Percentiles rank a stretch among this genome's conserved stretches.
These are phyloP conservation scores for Thermothelomyces thermophilus DNA, from an alignment of 2,329 filamentous ascomycete genomes.

Conservation along the genomic window DNA sequence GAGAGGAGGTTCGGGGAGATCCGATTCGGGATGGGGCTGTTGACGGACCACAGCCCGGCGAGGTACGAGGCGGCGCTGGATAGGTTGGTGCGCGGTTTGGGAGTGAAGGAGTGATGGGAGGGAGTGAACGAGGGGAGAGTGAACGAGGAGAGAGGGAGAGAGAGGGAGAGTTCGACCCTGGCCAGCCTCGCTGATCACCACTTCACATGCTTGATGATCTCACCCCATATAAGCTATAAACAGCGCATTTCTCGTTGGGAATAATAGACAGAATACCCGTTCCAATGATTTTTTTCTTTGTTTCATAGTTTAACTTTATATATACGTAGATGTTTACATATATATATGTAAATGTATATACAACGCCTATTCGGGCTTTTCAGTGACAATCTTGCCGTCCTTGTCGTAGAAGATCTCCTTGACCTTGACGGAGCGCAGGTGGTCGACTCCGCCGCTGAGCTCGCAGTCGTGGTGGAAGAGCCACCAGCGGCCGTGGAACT, in stretches of 20 bases:
- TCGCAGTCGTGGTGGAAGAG: conserved; percentile 72
- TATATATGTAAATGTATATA: background rate
- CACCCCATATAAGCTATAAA: too few relatives aligned
- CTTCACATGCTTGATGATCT: too few relatives aligned
- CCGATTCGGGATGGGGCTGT: conserved; percentile 64
- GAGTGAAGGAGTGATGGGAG: background rate
- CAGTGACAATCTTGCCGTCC: conserved; percentile 52
- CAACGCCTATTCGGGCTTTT: conserved; percentile 29
- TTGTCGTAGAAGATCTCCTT: conserved; percentile 67
- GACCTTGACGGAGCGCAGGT: conserved; percentile 67
- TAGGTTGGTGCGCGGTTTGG: conserved; percentile 47
- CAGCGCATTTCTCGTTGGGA: too few relatives aligned
- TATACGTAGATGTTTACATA: background rate
- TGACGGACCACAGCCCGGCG: conserved; percentile 69
- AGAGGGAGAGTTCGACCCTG: too few relatives aligned
- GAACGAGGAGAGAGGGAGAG: too few relatives aligned
- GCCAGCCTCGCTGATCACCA: too few relatives aligned
- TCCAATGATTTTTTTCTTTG: too few relatives aligned
- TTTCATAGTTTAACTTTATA: background rate
- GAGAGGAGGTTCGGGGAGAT: conserved; percentile 64
- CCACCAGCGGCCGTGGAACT: conserved; percentile 66
- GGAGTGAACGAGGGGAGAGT: too few relatives aligned
- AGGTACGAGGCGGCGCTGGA: conserved; percentile 65
- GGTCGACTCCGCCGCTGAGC: conserved; percentile 60
- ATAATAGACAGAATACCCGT: too few relatives aligned